Conservation (phyloP, 2,329 filamentous ascomycete species). For the Beauveria scarabaeidicola region DNA sequence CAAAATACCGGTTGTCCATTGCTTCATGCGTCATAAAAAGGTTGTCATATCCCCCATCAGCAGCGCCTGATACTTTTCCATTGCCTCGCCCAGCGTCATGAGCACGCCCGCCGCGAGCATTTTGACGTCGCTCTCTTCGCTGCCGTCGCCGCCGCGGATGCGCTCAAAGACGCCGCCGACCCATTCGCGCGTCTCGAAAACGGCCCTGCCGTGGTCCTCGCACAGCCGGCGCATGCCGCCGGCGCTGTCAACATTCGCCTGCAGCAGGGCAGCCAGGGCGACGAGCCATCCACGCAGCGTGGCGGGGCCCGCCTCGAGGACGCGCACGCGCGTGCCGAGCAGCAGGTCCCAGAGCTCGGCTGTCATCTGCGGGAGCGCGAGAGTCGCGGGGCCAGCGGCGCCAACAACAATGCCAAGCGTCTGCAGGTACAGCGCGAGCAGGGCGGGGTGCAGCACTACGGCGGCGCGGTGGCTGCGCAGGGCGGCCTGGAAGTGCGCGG, state of each 20-base stretch:
- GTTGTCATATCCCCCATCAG: slow-evolving; percentile 62
- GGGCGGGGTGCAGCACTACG: slow-evolving; percentile 63
- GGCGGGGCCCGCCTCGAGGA: slow-evolving; percentile 47
- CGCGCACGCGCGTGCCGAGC: slow-evolving; percentile 54
- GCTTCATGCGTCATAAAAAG: slow-evolving; percentile 15
- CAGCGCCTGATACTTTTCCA: slow-evolving; percentile 70
- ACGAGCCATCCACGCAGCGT: slow-evolving; percentile 71
- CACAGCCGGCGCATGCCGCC: slow-evolving; percentile 59
- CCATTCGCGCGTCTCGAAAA: slow-evolving; percentile 87
- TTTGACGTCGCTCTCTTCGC: slow-evolving; percentile 71
- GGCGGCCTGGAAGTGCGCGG: slow-evolving; percentile 67
- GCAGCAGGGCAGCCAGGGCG: slow-evolving; percentile 68
- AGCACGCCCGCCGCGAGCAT: slow-evolving; percentile 70
- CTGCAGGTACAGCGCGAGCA: slow-evolving; percentile 74
- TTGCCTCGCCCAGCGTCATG: slow-evolving; percentile 69
- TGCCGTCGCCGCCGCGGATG: slow-evolving; percentile 39
- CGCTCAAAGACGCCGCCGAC: slow-evolving; percentile 65
- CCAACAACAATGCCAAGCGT: slow-evolving; percentile 78
- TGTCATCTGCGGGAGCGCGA: slow-evolving; percentile 71
- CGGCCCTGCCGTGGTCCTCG: slow-evolving; percentile 61
- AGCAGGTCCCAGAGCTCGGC: slow-evolving; percentile 78
- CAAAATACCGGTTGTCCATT: too few relatives aligned
- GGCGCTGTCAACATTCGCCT: slow-evolving; percentile 62
- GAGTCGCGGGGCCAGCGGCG: slow-evolving; percentile 70
- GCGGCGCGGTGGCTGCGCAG: slow-evolving; percentile 26